These are phyloP conservation scores for Pulveroboletus sp. DNA, from an alignment of 768 basidiomycete species.

Conservation along the genomic window DNA sequence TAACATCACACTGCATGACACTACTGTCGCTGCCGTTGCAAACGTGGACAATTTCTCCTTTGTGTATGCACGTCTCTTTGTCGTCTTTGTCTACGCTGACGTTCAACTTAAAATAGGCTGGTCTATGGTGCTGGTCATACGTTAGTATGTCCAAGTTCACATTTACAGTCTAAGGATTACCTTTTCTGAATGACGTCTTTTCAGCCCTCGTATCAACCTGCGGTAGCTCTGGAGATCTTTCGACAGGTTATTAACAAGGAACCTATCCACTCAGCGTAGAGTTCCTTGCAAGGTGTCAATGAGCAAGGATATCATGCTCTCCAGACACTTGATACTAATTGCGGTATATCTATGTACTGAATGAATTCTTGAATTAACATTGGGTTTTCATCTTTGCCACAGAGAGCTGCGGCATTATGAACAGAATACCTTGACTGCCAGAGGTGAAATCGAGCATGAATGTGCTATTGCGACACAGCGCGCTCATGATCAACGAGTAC, in stretches of 20 bases:
- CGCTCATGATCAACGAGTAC: slow-evolving; percentile 67
- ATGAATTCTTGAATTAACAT: too few species aligned
- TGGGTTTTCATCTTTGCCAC: slow-evolving; percentile 65
- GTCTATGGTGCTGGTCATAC: slow-evolving; percentile 61
- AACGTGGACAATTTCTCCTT: slow-evolving; percentile 68
- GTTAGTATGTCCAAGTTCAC: slow-evolving; percentile 55
- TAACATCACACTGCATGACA: slow-evolving; percentile 57
- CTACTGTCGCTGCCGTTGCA: slow-evolving; percentile 54
- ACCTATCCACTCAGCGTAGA: slow-evolving; percentile 50
- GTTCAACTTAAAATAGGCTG: slow-evolving; percentile 34
- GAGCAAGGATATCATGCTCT: too few species aligned
- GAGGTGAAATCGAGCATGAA: slow-evolving; percentile 45
- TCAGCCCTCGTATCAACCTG: slow-evolving; percentile 63
- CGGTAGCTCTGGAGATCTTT: slow-evolving; percentile 57
- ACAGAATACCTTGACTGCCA: slow-evolving; percentile 53
- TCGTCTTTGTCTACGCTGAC: not conserved
- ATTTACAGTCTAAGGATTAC: too few species aligned
- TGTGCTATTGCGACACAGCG: slow-evolving; percentile 51
- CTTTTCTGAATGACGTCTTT: too few species aligned
- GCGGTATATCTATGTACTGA: too few species aligned
- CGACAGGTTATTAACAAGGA: slow-evolving; percentile 50
- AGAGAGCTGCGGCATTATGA: slow-evolving; percentile 64
- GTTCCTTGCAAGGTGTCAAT: too few species aligned
- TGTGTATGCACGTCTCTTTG: slow-evolving; percentile 45
- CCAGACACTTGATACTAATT: too few species aligned